Conservation (phyloP, 2,329 filamentous ascomycete species). For the Alternaria triticimaculans region DNA sequence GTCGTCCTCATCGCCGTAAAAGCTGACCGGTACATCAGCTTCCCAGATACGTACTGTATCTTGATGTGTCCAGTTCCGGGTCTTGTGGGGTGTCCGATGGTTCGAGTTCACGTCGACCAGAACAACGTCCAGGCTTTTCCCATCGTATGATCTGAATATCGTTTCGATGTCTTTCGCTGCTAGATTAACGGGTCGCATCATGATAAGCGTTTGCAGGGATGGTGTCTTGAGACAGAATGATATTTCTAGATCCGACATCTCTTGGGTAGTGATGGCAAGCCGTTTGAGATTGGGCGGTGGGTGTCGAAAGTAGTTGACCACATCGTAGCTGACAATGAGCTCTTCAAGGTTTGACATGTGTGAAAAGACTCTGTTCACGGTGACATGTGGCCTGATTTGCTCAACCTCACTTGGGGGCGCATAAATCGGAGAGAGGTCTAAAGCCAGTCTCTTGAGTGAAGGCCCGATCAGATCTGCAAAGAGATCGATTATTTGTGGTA, state of each 20-base stretch:
- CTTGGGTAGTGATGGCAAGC: slow-evolving; percentile 32
- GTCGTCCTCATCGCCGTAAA: slow-evolving; percentile 38
- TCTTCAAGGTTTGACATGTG: slow-evolving; percentile 35
- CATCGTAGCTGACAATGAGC: slow-evolving; percentile 31
- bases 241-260: slow-evolving; percentile 14
- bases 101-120: slow-evolving; percentile 35
- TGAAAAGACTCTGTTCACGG: slow-evolving; percentile 28
- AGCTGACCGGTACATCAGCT: slow-evolving; percentile 36
- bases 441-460: slow-evolving; percentile 28
- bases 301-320: slow-evolving; percentile 28
- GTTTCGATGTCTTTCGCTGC: slow-evolving; percentile 22
- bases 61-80: slow-evolving; percentile 26
- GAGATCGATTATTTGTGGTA: slow-evolving; percentile 35
- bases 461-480: slow-evolving; percentile 21
- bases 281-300: slow-evolving; percentile 35
- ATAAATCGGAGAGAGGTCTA: slow-evolving; percentile 32
- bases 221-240: slow-evolving; percentile 27
- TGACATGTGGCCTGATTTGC: slow-evolving; percentile 12
- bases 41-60: slow-evolving; percentile 37
- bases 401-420: slow-evolving; percentile 17
- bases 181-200: slow-evolving; percentile 23
- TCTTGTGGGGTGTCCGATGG: slow-evolving; percentile 28
- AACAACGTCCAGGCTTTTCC: slow-evolving; percentile 29
- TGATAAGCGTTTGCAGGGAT: slow-evolving; percentile 24
- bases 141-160: slow-evolving; percentile 27